Evolutionary conservation across 1,284 basidiomycete species (phyloP), one percentile per base, ranked within the genome.

Genomic region (Apiotrichum siamense): DNA sequence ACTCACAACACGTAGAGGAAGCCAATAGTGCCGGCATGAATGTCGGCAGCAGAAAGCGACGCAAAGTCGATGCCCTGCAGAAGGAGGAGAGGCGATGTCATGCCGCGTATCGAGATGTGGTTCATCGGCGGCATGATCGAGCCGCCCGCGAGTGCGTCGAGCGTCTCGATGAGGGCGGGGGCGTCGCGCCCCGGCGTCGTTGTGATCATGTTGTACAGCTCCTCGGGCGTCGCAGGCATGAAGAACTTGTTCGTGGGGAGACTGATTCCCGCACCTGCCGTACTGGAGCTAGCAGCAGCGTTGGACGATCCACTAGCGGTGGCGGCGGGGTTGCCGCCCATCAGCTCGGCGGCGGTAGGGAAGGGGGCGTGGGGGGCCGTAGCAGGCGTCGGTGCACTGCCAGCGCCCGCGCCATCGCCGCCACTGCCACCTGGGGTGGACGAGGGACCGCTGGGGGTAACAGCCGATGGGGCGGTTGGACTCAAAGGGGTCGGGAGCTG

Each of bases 1-100:
- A 49, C 69, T 56, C 36, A 72, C 70, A 69, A 15, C 7, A 65
- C 50, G 48, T 60, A 69, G 17, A 65, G 49, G 36, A 69, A 44
- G 7, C 52, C 66, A 5, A 62, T 61, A 3, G 63, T 58, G 40
- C 44, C 47, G 7, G 12, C 32, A 7, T 33, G 29, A 7, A 72
- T 13, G 9, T 55, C 36, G 20, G 38, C 55, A 35, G 63, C 60
- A 1, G 27, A 32, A n/a, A 61, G 17, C 1, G 12, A 36, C 3
- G 51, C 45, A 15, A 67, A 18, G 33, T 62, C 52, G 13, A 55
- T 27, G 3, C 54, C 49, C 10, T 39, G 45, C 39, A 60, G 20
- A 17, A 35, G 7, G 18, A 49, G 25, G 9, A 49, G 25, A 18
- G 39, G 24, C 29, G 32, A 24, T 2, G 41, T 31, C 12, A 26